Evolutionary conservation across 2,329 filamentous ascomycete genomes (phyloP), one percentile per base, ranked within the genome.

Genomic region (Diplodia seriata): DNA sequence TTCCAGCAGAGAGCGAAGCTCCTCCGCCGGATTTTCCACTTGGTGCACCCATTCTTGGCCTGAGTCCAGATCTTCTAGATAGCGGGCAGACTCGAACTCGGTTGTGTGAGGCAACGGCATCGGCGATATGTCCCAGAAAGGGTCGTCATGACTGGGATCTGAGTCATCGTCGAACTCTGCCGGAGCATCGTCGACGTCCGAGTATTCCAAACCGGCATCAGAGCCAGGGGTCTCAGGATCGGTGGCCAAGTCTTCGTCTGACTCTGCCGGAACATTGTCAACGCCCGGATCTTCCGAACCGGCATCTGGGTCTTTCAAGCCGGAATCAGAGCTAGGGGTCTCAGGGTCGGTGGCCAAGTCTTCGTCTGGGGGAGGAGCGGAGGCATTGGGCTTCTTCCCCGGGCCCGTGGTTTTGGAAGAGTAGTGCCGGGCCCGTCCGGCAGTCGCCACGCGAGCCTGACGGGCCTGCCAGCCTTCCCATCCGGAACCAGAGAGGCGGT

Each of bases 401-500:
- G 40, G 26, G 29, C 57, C 26, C 4, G 26, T 12, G 11, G 62
- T n/a, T 4, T 76, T 75, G 5, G 69, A 70, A 23, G 76, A 75
- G 38, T 71, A 77, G 12, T 70, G 73, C 26, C 76, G 72, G 2
- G 31, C 23, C 14, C 36, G 62, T 15, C 14, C 7, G 3, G 33
- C 26, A 40, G n/a, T 55, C 23, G 47, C 49, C 15, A 67, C 11
- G 9, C 69, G 23, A 55, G 23, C 23, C 31, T 64, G 38, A 36
- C 33, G 43, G 6, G 40, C 12, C 33, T 40, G 26, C 66, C 51
- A 68, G 26, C 8, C 15, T 56, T 77, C 76, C 53, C 67, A 68
- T 2, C 70, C 69, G 56, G 71, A 71, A 9, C 66, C 64, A 4
- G 76, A 74, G 15, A 78, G 70, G 6, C 68, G 68, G 49, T 72